Evolutionary conservation across 495 filamentous ascomycete genomes (phyloP).

Genomic region (Penicillium subrubescens): DNA sequence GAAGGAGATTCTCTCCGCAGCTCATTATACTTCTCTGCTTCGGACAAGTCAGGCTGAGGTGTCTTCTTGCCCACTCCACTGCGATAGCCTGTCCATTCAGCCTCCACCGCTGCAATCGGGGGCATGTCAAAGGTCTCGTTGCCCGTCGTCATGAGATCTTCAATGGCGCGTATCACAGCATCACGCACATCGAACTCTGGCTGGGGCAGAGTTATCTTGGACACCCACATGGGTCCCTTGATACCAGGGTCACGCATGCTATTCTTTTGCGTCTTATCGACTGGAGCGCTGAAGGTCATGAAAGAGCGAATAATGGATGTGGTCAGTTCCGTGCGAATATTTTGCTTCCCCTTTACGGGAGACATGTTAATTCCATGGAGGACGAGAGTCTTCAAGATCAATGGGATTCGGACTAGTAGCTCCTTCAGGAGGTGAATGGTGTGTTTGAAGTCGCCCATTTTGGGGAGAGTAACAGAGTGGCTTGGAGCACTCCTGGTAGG

Average conservation of each 20-base stretch:
- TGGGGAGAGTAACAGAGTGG: neutral
- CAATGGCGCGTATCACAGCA: conserved; percentile 62
- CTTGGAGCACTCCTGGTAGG: neutral
- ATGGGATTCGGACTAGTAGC: conserved; percentile 60
- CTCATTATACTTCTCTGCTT: conserved; percentile 69
- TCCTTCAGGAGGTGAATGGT: conserved; percentile 47
- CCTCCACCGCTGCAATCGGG: conserved; percentile 62
- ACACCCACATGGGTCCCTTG: conserved; percentile 81
- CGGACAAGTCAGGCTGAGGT: conserved; percentile 59
- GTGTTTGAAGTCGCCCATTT: conserved; percentile 40
- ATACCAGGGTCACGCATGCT: conserved; percentile 64
- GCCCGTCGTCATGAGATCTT: conserved; percentile 56
- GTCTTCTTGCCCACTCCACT: conserved; percentile 56
- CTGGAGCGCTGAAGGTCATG: conserved; percentile 45
- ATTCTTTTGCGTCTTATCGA: conserved; percentile 65
- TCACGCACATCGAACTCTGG: conserved; percentile 61
- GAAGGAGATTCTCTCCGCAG: conserved; percentile 70
- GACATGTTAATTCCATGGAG: conserved; percentile 68
- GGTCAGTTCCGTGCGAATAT: conserved; percentile 74
- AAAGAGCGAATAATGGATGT: conserved; percentile 70
- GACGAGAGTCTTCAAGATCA: conserved; percentile 67
- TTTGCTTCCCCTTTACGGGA: conserved; percentile 69
- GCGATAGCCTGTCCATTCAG: conserved; percentile 85
- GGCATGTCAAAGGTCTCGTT: conserved; percentile 55
- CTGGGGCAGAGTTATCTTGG: conserved; percentile 59